These are phyloP conservation scores for Agaricus sinodeliciosus DNA, from an alignment of 768 basidiomycete genomes.

Conservation along the genomic window DNA sequence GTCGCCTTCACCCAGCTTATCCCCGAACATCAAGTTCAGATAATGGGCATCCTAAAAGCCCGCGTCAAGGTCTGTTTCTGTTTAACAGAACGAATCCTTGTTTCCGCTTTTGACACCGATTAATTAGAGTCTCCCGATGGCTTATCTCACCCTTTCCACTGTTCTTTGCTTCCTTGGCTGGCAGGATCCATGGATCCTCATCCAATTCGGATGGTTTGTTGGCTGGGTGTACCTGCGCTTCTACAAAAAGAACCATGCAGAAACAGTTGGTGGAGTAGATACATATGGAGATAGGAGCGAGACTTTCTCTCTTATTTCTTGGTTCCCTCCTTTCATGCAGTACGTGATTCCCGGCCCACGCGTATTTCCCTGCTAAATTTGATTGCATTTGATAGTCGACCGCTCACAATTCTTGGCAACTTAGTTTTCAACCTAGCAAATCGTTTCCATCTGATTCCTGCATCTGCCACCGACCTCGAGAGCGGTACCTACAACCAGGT, in stretches of 20 bases:
- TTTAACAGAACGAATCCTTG: not conserved
- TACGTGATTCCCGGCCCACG: conserved; percentile 32
- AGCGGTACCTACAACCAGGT: conserved; percentile 64
- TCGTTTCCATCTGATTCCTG: conserved; percentile 70
- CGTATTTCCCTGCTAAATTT: not conserved
- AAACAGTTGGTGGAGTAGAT: conserved; percentile 53
- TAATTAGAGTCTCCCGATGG: conserved; percentile 85
- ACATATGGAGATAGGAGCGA: conserved; percentile 92
- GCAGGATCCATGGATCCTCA: conserved; percentile 86
- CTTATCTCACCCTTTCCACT: conserved; percentile 85
- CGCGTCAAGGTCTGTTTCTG: conserved; percentile 73
- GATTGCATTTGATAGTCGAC: conserved; percentile 43
- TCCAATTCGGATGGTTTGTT: conserved; percentile 99
- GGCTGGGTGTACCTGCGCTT: conserved; percentile 95
- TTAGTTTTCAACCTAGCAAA: conserved; percentile 60
- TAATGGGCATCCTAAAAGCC: conserved; percentile 76
- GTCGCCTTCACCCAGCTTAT: conserved; percentile 98
- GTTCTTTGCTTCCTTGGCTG: conserved; percentile 77
- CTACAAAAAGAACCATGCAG: conserved; percentile 81
- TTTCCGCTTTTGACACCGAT: not conserved
- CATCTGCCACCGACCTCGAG: conserved; percentile 59
- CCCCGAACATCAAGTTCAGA: conserved; percentile 95
- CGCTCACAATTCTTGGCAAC: conserved; percentile 62
- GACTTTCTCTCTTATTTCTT: conserved; percentile 89
- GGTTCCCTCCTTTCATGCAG: conserved; percentile 97